Evolutionary conservation across 805 yeast genomes (phyloP).

Genomic region (Zygosaccharomyces bisporus): DNA sequence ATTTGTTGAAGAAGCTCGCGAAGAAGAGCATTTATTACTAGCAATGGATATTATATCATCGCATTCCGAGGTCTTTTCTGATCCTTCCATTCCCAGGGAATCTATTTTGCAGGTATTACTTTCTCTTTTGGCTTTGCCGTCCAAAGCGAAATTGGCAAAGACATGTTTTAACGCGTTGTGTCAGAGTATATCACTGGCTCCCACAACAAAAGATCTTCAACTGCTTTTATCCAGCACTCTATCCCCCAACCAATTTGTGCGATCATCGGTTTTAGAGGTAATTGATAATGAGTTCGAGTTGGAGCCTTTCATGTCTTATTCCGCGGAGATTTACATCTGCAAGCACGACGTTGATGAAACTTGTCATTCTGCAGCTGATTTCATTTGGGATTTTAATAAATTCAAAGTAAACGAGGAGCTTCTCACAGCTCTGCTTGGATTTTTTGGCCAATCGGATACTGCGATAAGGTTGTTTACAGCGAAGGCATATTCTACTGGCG

Average conservation of each 20-base stretch:
- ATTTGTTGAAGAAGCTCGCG: constrained; percentile 76
- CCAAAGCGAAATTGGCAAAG: constrained; percentile 76
- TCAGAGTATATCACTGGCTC: constrained; percentile 67
- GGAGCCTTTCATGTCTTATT: constrained; percentile 41
- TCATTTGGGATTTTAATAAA: constrained; percentile 81
- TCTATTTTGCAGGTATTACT: constrained; percentile 60
- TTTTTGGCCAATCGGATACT: constrained; percentile 53
- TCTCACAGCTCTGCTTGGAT: constrained; percentile 43
- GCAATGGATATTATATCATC: constrained; percentile 70
- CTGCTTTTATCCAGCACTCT: constrained; percentile 55
- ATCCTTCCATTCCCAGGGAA: constrained; percentile 63
- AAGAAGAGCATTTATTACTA: constrained; percentile 78
- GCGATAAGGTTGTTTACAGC: constrained; percentile 75
- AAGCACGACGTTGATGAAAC: constrained; percentile 66
- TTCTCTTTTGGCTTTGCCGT: constrained; percentile 63
- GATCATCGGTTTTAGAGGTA: constrained; percentile 75
- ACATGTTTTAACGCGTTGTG: constrained; percentile 77
- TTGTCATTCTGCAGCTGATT: constrained; percentile 61
- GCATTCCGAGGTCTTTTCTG: constrained; percentile 66
- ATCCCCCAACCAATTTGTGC: constrained; percentile 64
- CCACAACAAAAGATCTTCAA: constrained; percentile 52
- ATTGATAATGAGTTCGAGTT: constrained; percentile 75
- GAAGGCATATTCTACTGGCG: constrained; percentile 55
- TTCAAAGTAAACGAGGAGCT: constrained; percentile 40
- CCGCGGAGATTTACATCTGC: constrained; percentile 74